Evolutionary conservation across 2,329 filamentous ascomycete species (phyloP), one percentile per base, ranked within the genome.

Genomic region (Hypoxylon sp.): DNA sequence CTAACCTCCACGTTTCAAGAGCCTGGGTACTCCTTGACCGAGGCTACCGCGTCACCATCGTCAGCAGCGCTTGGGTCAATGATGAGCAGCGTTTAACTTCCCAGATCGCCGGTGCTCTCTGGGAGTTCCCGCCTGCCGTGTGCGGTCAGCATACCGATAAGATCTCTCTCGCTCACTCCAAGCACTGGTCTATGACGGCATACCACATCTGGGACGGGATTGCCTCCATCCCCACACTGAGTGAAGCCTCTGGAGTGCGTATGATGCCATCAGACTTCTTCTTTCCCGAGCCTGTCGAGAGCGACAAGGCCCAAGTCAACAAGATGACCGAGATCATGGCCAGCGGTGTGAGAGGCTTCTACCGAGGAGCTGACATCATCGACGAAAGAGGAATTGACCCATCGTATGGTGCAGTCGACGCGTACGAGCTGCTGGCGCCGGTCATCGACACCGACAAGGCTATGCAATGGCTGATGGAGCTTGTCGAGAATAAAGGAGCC

Each of bases 81-180:
- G 70, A 75, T 17, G 71, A 76, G 32, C 72, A 79, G 32, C 81
- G 82, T 10, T 69, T 84, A 34, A 84, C 82, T 0, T 83, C 82
- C 0, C 82, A 84, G 67, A 81, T 84, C 56, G 81, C 82, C 0
- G 82, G 82, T 11, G 82, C 82, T 0, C 76, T 84, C 1, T 84
- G 82, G 82, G 82, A 85, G 65, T 82, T 76, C 56, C 81, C 82
- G 25, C 82, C 82, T 0, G 81, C 80, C 0, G 81, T 80, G 1
- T 84, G 82, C 65, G 82, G 82, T 2, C 76, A 78, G 32, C 80
- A 84, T 58, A 81, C 79, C 1, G 79, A 81, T 70, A 75, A 76
- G 46, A 79, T 80, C 49, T 81, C 78, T 0, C 73, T 82, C 14
- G 75, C 78, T 9, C 75, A 80, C 56, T 82, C 80, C 2, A 82